Percentiles rank a stretch among this genome's conserved stretches.
phyloP scores from a whole-genome alignment of 352 stramenopile genomes.

The Phytophthora pini region DNA sequence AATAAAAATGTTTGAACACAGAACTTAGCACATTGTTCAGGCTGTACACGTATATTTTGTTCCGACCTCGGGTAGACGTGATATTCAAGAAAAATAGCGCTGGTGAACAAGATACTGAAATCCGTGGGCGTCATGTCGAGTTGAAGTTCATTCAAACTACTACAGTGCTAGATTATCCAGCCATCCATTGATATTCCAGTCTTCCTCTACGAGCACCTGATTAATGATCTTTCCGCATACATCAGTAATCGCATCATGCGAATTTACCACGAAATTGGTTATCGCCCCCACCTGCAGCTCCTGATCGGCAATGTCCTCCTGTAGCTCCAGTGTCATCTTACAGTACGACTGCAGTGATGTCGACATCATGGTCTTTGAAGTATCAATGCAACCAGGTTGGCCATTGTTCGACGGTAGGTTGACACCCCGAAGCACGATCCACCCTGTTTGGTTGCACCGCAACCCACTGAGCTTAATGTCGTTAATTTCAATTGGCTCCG shows the following conservation, averaged over 20 bases:
- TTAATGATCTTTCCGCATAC: conserved; percentile 43
- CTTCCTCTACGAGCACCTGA: conserved; percentile 49
- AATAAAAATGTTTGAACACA: no score
- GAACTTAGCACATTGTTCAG: no score
- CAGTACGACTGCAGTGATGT: conserved; percentile 63
- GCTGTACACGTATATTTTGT: no score
- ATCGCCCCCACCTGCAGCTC: conserved; percentile 47
- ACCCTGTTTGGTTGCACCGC: conserved; percentile 41
- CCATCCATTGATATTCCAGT: conserved; percentile 49
- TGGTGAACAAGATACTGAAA: no score
- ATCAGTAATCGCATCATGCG: conserved; percentile 39
- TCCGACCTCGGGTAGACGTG: no score
- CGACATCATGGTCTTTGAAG: conserved; percentile 24
- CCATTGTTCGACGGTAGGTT: conserved; percentile 1
- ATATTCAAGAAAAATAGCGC: no score
- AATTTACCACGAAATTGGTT: conserved; percentile 55
- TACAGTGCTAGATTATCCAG: conserved; percentile 27
- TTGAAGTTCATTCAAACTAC: not conserved
- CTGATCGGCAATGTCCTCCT: conserved; percentile 59
- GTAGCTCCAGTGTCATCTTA: conserved; percentile 52
- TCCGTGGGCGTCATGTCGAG: no score
- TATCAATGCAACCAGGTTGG: conserved; percentile 1
- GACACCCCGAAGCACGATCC: conserved; percentile 31
- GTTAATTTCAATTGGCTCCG: conserved; percentile 55
- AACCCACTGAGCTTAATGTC: conserved; percentile 40